Percentiles rank a stretch among this genome's conserved stretches.
phyloP scores from a whole-genome alignment of 2,329 filamentous ascomycete genomes.

The Botrytis fragariae region DNA sequence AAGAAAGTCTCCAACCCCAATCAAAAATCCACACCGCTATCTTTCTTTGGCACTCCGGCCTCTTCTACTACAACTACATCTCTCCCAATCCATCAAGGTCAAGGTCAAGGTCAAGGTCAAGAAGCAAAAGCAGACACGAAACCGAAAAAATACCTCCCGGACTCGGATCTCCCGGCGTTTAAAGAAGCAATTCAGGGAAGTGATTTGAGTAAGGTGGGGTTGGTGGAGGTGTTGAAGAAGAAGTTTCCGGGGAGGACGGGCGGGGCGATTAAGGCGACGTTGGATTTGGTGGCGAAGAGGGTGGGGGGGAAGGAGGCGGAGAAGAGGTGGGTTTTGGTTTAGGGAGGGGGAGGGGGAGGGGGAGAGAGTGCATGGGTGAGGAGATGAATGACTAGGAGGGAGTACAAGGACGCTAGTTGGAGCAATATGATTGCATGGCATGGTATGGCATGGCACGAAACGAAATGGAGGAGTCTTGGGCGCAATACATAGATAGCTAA shows the following conservation, averaged over 20 bases:
- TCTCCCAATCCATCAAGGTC: background rate
- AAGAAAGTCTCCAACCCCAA: background rate
- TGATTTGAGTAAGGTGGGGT: conserved; percentile 69
- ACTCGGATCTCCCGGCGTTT: conserved; percentile 46
- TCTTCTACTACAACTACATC: background rate
- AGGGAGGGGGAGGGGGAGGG: background rate
- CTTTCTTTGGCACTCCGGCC: background rate
- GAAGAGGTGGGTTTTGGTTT: conserved; percentile 33
- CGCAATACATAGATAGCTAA: background rate
- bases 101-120: no score
- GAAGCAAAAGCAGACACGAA: conserved; percentile 20
- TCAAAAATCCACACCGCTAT: background rate
- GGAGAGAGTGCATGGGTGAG: background rate
- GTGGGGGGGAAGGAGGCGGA: conserved; percentile 51
- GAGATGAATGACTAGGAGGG: background rate
- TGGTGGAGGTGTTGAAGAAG: conserved; percentile 73
- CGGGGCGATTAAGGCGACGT: conserved; percentile 67
- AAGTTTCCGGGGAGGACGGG: conserved; percentile 69
- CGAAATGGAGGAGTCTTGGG: background rate
- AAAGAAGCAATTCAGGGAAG: conserved; percentile 68
- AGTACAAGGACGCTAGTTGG: background rate
- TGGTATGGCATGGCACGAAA: background rate
- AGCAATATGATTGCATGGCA: background rate
- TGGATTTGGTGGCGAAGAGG: conserved; percentile 63
- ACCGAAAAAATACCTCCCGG: conserved; percentile 32